Evolutionary conservation across 805 yeast genomes (phyloP).

Genomic region (Myxozyma neglecta): DNA sequence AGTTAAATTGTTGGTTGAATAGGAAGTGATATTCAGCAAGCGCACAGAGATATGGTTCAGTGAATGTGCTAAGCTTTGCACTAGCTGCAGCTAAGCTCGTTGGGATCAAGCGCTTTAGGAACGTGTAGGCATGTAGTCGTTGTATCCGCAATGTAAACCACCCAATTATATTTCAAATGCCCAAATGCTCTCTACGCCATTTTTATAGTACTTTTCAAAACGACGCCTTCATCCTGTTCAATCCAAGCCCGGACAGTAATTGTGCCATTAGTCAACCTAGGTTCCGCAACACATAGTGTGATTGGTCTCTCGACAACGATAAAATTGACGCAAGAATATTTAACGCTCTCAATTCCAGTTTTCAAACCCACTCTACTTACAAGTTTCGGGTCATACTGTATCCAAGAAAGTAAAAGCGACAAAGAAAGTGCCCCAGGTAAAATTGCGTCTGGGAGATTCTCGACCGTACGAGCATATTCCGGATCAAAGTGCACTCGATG

Average conservation of each 20-base stretch:
- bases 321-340: constrained; percentile 21
- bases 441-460: constrained; percentile 60
- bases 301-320: constrained; percentile 9
- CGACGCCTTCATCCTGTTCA: constrained; percentile 20
- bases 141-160: background rate
- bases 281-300: constrained; percentile 5
- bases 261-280: background rate
- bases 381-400: constrained; percentile 33
- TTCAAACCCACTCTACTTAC: background rate
- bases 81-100: too few relatives aligned
- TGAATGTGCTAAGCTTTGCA: too few relatives aligned
- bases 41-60: too few relatives aligned
- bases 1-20: too few relatives aligned
- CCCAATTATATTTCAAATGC: background rate
- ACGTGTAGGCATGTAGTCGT: background rate
- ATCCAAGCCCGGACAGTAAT: constrained; percentile 14
- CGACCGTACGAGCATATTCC: constrained; percentile 52
- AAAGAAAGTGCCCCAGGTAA: constrained; percentile 83
- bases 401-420: constrained; percentile 59
- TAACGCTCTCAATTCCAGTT: constrained; percentile 1
- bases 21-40: too few relatives aligned
- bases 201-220: constrained; percentile 11
- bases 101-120: too few relatives aligned
- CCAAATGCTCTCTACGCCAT: background rate
- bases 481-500: constrained; percentile 80